These are phyloP conservation scores for Suhomyces maxii DNA, from an alignment of 1,139 yeast genomes.

Conservation along the genomic window DNA sequence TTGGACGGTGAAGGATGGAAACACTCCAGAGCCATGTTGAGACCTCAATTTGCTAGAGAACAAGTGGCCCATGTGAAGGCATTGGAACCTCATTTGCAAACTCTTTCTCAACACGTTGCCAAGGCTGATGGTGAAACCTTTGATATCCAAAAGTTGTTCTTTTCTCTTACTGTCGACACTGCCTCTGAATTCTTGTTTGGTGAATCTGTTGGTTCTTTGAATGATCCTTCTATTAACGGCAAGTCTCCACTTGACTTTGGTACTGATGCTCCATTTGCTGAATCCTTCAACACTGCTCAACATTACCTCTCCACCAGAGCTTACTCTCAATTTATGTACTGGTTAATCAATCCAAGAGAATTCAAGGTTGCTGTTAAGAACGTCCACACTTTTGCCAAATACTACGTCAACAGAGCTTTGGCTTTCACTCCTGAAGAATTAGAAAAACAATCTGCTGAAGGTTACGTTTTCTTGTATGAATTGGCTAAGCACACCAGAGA, in stretches of 20 bases:
- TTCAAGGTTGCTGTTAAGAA: conserved; percentile 30
- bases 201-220: conserved; percentile 46
- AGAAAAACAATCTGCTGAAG: conserved; percentile 34
- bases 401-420: conserved; percentile 24
- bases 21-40: conserved; percentile 28
- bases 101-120: conserved; percentile 18
- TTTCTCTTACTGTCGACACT: conserved; percentile 54
- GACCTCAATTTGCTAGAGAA: conserved; percentile 30
- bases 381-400: conserved; percentile 38
- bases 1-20: conserved; percentile 30
- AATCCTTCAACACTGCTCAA: conserved; percentile 45
- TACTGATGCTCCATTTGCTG: conserved; percentile 33
- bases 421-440: conserved; percentile 27
- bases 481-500: conserved; percentile 52
- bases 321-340: conserved; percentile 36
- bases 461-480: conserved; percentile 53
- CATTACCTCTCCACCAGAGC: conserved; percentile 37
- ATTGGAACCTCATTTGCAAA: conserved; percentile 26
- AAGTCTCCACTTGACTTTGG: conserved; percentile 17
- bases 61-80: conserved; percentile 28
- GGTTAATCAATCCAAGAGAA: conserved; percentile 29
- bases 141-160: conserved; percentile 52
- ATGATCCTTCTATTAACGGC: conserved; percentile 29
- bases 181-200: conserved; percentile 64
- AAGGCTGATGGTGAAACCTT: conserved; percentile 21